Evolutionary conservation across 768 basidiomycete species (phyloP), one percentile per base, ranked within the genome.

Genomic region (Podaxis pistillaris): DNA sequence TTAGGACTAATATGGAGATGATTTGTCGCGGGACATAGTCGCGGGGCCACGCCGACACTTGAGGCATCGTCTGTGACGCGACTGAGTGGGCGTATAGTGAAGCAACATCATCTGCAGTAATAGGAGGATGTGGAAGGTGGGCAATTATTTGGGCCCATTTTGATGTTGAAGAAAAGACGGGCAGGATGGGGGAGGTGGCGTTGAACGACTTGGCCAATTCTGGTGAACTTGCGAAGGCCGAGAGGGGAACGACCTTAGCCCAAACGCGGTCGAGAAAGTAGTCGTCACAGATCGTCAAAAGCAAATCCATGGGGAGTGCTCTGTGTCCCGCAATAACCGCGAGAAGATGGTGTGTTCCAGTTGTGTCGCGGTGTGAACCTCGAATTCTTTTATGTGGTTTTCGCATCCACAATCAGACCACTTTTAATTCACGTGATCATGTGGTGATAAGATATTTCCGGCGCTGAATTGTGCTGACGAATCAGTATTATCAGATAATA

Each of bases 11-110:
- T 63, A 98, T 77, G 0, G 94, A 95, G 33, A 90, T 22, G 3
- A 90, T 58, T 71, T 96, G 94, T 44, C 95, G 85, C 3, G 84
- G 89, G 7, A 95, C 68, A 69, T 92, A 88, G 68, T 94, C 89
- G 44, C 95, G 84, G 0, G 94, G 86, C 93, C 93, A 94, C 41
- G 90, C 91, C 3, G 91, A 92, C 41, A 83, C 69, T 49, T 79
- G 70, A 58, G 73, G 65, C 53, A 78, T 66, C 33, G 72, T 65
- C 38, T 70, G 64, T 57, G 75, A 68, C 26, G 67, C 64, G 26
- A 36, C 26, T 36, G 53, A 24, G 4, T 50, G 33, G 64, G 68
- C 51, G 64, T 69, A 72, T 44, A 72, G 58, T 36, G 71, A 72
- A 28, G 73, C 70, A 44, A 78, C 61, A 49, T 77, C 66, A n/a